These are phyloP conservation scores for Nemania sp. DNA, from an alignment of 2,329 filamentous ascomycete genomes.

Conservation along the genomic window DNA sequence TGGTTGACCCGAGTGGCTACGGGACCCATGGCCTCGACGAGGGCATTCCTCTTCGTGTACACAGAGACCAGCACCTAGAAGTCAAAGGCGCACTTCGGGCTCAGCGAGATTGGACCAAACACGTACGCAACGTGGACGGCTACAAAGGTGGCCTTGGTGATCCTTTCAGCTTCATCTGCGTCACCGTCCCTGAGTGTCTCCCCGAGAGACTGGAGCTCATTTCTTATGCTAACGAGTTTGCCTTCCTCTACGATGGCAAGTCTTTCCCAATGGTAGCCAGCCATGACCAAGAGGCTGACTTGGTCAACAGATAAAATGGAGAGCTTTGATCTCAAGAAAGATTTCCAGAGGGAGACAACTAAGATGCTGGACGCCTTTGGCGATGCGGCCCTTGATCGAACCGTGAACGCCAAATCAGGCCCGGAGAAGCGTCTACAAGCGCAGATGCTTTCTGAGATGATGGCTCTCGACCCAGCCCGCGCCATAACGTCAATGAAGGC, in stretches of 20 bases:
- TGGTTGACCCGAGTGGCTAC: constrained; percentile 33
- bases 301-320: constrained; percentile 23
- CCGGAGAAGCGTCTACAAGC: constrained; percentile 32
- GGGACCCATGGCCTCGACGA: constrained; percentile 37
- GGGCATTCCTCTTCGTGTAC: constrained; percentile 34
- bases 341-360: constrained; percentile 17
- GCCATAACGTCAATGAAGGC: constrained; percentile 34
- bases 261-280: constrained; percentile 9
- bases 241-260: constrained; percentile 44
- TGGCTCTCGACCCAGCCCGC: constrained; percentile 32
- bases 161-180: constrained; percentile 38
- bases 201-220: constrained; percentile 45
- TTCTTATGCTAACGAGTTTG: constrained; percentile 46
- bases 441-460: constrained; percentile 37
- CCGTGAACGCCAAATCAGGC: constrained; percentile 14
- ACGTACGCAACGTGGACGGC: constrained; percentile 34
- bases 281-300: background rate
- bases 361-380: constrained; percentile 31
- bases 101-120: constrained; percentile 42
- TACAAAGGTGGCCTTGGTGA: constrained; percentile 39
- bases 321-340: constrained; percentile 27
- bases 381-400: constrained; percentile 22
- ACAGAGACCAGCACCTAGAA: constrained; percentile 33
- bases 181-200: constrained; percentile 43
- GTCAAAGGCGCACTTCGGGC: constrained; percentile 36